Evolutionary conservation across 768 basidiomycete species (phyloP), one percentile per base, ranked within the genome.

Genomic region (Cystoderma amianthinum): DNA sequence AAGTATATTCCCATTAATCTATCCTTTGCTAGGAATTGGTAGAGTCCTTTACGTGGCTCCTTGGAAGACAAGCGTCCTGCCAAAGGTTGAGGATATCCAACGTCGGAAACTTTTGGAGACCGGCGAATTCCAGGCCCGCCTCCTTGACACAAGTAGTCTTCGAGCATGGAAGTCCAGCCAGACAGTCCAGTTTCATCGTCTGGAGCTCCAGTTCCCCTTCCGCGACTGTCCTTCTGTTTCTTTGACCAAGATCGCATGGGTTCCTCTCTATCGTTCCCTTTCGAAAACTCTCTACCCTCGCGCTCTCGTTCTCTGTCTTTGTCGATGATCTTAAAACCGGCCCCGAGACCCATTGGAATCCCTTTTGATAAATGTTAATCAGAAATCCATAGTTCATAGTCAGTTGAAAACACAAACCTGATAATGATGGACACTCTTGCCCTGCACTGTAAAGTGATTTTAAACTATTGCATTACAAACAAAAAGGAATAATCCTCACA

Each of bases 1-100:
- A 88, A 67, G 54, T 90, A 90, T 32, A 94, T 74, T 2, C 90
- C 90, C 86, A 97, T 85, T 64, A 97, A 71, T 21, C 94, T 73
- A 52, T 96, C 92, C 62, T 97, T 97, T 41, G 78, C 72, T 9
- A 95, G 67, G 18, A 94, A 71, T 47, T 87, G 72, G 54, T 96
- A 97, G 12, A 89, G 90, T 0, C 87, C 89, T 49, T 71, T 70
- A 41, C 70, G 63, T 12, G 60, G 57, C 20, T 71, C 69, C 43
- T 69, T 74, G 1, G 62, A 55, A 1, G 64, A 55, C 22, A 61
- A 60, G 11, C 69, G 64, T 32, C 71, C 63, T 30, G 69, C 59
- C 19, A 76, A 49, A 3, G 63, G 65, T 43, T 61, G 61, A 5
- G 71, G 64, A 5, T 61, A 61, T 36, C 71, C 63, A 33, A 71